Evolutionary conservation across 768 basidiomycete species (phyloP).

Genomic region (Amanita subjunquillea): DNA sequence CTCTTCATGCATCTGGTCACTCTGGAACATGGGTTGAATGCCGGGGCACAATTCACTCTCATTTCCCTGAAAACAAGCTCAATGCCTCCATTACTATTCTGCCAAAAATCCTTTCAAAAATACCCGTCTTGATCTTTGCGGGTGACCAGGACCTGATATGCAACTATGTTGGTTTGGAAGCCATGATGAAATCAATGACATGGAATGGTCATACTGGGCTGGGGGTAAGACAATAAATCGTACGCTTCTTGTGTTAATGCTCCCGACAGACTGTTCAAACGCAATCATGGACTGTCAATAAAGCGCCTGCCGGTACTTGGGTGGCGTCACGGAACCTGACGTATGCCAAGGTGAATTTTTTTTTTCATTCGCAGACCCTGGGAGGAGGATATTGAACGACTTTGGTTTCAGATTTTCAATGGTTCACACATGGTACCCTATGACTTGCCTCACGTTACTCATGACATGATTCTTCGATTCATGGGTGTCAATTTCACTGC

Average conservation of each 20-base stretch:
- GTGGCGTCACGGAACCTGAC: conserved; percentile 82
- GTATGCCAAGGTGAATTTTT: conserved; percentile 66
- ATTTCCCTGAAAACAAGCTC: conserved; percentile 46
- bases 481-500: conserved; percentile 85
- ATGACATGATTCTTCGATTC: conserved; percentile 99
- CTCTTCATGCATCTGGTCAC: conserved; percentile 74
- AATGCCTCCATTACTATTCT: conserved; percentile 68
- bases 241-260: not conserved
- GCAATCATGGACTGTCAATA: conserved; percentile 68
- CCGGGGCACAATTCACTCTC: conserved; percentile 47
- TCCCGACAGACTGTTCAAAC: conserved; percentile 48
- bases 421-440: conserved; percentile 94
- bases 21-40: conserved; percentile 87
- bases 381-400: not conserved
- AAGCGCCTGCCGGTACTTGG: conserved; percentile 82
- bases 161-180: conserved; percentile 88
- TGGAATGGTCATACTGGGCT: conserved; percentile 86
- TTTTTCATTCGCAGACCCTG: not conserved
- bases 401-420: conserved; percentile 60
- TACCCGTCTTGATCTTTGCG: conserved; percentile 85
- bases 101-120: conserved; percentile 66
- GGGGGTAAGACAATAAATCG: conserved; percentile 43
- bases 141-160: conserved; percentile 97
- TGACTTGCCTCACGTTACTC: conserved; percentile 79
- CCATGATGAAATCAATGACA: conserved; percentile 67